phyloP scores from a whole-genome alignment of 208 protist genomes.

The Trypanosoma brucei region DNA sequence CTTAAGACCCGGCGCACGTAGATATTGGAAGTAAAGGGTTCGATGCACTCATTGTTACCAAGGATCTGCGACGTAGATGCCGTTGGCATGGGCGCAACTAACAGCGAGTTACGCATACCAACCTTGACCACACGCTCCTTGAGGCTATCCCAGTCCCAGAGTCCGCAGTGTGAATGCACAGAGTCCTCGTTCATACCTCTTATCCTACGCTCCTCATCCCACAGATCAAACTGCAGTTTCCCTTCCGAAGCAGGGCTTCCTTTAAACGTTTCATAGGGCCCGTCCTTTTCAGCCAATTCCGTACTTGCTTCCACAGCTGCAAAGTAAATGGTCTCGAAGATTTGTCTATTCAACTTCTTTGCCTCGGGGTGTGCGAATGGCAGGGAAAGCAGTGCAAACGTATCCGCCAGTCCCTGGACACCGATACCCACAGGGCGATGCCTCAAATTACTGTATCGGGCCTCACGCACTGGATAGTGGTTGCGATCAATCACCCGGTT shows the following conservation, averaged over 20 bases:
- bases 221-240: constrained; percentile 99
- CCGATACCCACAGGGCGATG: constrained; percentile 98
- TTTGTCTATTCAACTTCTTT: constrained; percentile 94
- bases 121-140: constrained; percentile 80
- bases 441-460: constrained; percentile 92
- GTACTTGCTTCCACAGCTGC: constrained; percentile 86
- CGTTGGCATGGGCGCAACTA: constrained; percentile 99
- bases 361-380: constrained; percentile 94
- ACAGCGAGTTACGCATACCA: constrained; percentile 97
- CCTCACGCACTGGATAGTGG: constrained; percentile 97
- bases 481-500: constrained; percentile 99
- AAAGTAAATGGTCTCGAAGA: constrained; percentile 99
- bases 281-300: constrained; percentile 92
- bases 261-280: constrained; percentile 93
- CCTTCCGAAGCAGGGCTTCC: constrained; percentile 95
- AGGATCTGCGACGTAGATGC: constrained; percentile 99
- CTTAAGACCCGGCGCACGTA: constrained; percentile 97
- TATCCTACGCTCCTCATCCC: constrained; percentile 52
- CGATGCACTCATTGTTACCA: constrained; percentile 99
- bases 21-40: constrained; percentile 99
- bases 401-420: constrained; percentile 98
- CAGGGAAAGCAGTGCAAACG: constrained; percentile 94
- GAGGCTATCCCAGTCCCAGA: constrained; percentile 97
- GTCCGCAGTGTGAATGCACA: constrained; percentile 51
- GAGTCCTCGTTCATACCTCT: background rate